Evolutionary conservation across 1,139 yeast genomes (phyloP).

Genomic region (Suhomyces anneliseae): DNA sequence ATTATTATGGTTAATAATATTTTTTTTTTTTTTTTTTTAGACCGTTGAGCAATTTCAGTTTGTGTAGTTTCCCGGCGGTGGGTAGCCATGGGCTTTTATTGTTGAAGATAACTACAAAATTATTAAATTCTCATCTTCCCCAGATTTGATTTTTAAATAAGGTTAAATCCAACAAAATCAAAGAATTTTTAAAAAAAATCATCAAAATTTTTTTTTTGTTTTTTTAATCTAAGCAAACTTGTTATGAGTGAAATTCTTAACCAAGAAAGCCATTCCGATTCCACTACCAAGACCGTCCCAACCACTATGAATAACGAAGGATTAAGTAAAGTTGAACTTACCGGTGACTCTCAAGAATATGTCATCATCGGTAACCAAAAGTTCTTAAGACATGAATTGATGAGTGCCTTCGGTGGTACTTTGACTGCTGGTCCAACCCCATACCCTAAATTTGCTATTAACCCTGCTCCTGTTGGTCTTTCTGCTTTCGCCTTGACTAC

Average conservation of each 20-base stretch:
- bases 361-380: slow-evolving; percentile 72
- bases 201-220: neutral
- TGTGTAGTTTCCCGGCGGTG: neutral
- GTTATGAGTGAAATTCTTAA: neutral
- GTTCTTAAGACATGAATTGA: slow-evolving; percentile 47
- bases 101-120: too few species aligned
- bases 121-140: neutral
- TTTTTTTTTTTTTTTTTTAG: too few species aligned
- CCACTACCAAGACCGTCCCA: slow-evolving; percentile 3
- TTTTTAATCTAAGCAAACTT: neutral
- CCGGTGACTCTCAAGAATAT: slow-evolving; percentile 48
- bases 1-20: too few species aligned
- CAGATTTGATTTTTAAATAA: neutral
- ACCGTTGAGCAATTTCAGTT: neutral
- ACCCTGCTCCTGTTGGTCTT: slow-evolving; percentile 65
- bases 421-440: slow-evolving; percentile 42
- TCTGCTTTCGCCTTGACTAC: slow-evolving; percentile 54
- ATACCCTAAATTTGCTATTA: slow-evolving; percentile 36
- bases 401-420: slow-evolving; percentile 44
- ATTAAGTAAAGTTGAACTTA: slow-evolving; percentile 1
- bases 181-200: too few species aligned
- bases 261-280: slow-evolving; percentile 6
- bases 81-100: too few species aligned
- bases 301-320: neutral
- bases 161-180: too few species aligned